Percentiles rank a stretch among this genome's conserved stretches.
These are phyloP conservation scores for Coemansia sp. DNA, from an alignment of 192 early-diverging fungal species.

Conservation along the genomic window DNA sequence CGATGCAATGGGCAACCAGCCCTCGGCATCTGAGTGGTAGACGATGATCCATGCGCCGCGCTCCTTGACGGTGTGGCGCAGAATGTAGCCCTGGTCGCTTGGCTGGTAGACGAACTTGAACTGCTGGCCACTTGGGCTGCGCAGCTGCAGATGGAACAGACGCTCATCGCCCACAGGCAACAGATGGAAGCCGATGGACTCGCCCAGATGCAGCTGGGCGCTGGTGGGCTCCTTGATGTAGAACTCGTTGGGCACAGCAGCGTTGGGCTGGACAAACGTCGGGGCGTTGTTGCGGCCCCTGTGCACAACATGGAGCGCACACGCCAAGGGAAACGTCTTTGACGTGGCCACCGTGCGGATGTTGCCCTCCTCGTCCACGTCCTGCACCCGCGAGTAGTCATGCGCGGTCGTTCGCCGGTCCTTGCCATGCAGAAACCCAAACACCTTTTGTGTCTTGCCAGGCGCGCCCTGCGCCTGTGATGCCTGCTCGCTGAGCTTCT, in stretches of 20 bases:
- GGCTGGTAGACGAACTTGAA: constrained; percentile 58
- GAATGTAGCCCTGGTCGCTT: constrained; percentile 53
- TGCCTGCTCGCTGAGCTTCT: constrained; percentile 14
- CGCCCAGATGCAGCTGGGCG: constrained; percentile 46
- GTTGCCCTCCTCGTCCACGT: constrained; percentile 47
- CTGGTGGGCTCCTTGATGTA: constrained; percentile 54
- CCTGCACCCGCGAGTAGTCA: constrained; percentile 51
- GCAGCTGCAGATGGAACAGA: constrained; percentile 54
- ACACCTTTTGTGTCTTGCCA: constrained; percentile 36
- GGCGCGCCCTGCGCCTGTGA: not conserved
- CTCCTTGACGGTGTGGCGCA: constrained; percentile 55
- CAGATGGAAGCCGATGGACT: constrained; percentile 49
- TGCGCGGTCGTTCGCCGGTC: constrained; percentile 34
- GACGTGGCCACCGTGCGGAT: constrained; percentile 42
- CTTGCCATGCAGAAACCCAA: constrained; percentile 44
- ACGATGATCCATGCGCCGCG: constrained; percentile 57
- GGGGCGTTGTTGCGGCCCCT: constrained; percentile 39
- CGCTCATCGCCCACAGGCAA: constrained; percentile 54
- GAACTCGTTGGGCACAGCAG: constrained; percentile 50
- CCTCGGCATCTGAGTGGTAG: constrained; percentile 53
- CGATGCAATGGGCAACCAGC: constrained; percentile 55
- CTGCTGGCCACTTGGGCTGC: constrained; percentile 52
- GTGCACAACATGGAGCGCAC: constrained; percentile 42
- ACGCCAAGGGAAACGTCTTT: constrained; percentile 51
- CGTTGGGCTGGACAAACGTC: constrained; percentile 51